These are phyloP conservation scores for Plenodomus tracheiphilus DNA, from an alignment of 2,329 filamentous ascomycete species.

Conservation along the genomic window DNA sequence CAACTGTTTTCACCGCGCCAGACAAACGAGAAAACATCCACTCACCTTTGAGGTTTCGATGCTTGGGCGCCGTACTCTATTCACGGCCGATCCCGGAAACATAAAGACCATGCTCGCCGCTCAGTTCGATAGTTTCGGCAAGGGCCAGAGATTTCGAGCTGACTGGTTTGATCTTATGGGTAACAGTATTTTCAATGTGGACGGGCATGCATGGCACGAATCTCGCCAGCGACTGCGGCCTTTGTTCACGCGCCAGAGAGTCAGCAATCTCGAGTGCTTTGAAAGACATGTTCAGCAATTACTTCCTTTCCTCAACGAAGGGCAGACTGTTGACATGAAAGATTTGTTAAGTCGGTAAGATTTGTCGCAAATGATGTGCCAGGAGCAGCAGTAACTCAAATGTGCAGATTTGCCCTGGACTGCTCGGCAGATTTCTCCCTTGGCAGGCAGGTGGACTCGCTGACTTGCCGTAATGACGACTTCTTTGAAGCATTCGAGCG, in stretches of 20 bases:
- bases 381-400: background rate
- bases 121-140: background rate
- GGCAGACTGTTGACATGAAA: constrained; percentile 1
- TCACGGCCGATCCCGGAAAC: background rate
- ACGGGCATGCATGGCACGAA: background rate
- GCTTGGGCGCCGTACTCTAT: background rate
- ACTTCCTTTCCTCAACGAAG: background rate
- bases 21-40: background rate
- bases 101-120: background rate
- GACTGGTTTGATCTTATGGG: background rate
- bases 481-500: constrained; percentile 1
- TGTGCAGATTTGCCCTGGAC: constrained; percentile 1
- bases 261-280: background rate
- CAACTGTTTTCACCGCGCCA: background rate
- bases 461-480: background rate
- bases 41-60: background rate
- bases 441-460: background rate
- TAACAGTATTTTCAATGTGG: background rate
- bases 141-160: background rate
- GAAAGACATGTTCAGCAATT: background rate
- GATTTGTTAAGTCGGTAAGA: background rate
- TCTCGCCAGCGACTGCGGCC: background rate
- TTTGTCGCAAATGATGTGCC: background rate
- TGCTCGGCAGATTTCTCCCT: background rate
- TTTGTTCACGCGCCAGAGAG: constrained; percentile 1